phyloP scores from a whole-genome alignment of 164 flowering plant genomes.

The Chimonanthus salicifolius region DNA sequence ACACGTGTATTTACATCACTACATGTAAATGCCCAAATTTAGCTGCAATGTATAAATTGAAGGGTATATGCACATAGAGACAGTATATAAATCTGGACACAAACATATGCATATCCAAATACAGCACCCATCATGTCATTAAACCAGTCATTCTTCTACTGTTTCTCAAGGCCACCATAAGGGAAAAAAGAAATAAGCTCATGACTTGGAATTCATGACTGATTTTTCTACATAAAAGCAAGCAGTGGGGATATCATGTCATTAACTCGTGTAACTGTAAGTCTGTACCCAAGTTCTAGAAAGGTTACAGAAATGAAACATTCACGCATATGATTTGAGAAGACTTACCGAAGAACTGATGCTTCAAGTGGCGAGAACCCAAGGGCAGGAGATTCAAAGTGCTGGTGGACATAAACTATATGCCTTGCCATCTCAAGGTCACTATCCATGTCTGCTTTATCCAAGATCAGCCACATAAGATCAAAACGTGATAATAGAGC shows the following conservation, averaged over 20 bases:
- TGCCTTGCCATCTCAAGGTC: slow-evolving; percentile 99
- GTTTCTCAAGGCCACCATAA: no score
- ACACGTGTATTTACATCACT: no score
- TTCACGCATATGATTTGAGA: background rate
- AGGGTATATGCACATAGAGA: no score
- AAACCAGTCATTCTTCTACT: no score
- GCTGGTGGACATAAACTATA: slow-evolving; percentile 88
- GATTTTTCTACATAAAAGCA: background rate
- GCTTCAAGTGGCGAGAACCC: slow-evolving; percentile 96
- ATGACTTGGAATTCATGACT: background rate
- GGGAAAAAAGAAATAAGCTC: no score
- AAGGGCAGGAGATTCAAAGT: slow-evolving; percentile 85
- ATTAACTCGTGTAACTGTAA: background rate
- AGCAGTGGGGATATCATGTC: background rate
- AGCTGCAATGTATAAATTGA: no score
- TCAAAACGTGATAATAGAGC: slow-evolving; percentile 97
- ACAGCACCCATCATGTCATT: no score
- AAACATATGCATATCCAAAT: no score
- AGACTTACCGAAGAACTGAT: slow-evolving; percentile 73
- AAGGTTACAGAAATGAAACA: background rate
- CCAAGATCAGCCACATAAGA: slow-evolving; percentile 92
- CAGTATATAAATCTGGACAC: no score
- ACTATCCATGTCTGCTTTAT: slow-evolving; percentile 95
- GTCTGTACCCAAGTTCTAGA: background rate
- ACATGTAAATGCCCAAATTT: no score